Percentiles rank a stretch among this genome's conserved stretches.
These are phyloP conservation scores for Mycena indigotica DNA, from an alignment of 768 basidiomycete species.

Conservation along the genomic window DNA sequence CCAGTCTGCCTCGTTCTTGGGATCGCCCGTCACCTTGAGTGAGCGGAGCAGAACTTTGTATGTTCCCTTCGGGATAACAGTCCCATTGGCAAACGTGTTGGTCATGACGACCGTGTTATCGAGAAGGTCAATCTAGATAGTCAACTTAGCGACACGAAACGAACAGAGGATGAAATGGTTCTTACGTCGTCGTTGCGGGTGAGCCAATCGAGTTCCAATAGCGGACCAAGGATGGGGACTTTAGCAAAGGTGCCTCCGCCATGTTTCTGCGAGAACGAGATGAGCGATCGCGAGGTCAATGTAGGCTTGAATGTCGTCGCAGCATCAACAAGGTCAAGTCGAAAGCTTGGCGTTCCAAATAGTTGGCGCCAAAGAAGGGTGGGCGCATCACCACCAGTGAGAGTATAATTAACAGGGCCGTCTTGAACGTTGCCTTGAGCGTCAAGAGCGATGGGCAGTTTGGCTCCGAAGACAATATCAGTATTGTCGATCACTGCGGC, in stretches of 20 bases:
- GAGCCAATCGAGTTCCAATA: constrained; percentile 12
- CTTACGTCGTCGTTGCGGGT: constrained; percentile 18
- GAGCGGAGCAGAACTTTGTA: constrained; percentile 44
- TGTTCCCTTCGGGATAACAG: constrained; percentile 42
- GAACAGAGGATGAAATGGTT: no score
- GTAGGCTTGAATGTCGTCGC: constrained; percentile 45
- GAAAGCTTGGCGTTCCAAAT: constrained; percentile 52
- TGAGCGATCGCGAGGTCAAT: constrained; percentile 32
- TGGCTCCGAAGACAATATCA: constrained; percentile 45
- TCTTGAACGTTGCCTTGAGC: constrained; percentile 42
- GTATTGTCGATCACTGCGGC: constrained; percentile 57
- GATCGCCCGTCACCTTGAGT: constrained; percentile 45
- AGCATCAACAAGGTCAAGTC: constrained; percentile 50
- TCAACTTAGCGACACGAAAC: no score
- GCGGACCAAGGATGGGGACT: constrained; percentile 15
- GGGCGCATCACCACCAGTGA: constrained; percentile 45
- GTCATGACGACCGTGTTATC: constrained; percentile 30
- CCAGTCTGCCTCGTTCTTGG: constrained; percentile 43
- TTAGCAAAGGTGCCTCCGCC: constrained; percentile 41
- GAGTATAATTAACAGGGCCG: constrained; percentile 48
- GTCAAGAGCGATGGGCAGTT: constrained; percentile 46
- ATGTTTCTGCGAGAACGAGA: constrained; percentile 41
- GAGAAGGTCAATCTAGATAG: no score
- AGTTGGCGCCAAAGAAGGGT: constrained; percentile 41
- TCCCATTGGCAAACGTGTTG: constrained; percentile 48